Percentiles rank a stretch among this genome's conserved stretches.
These are phyloP conservation scores for Neonectria coccinea DNA, from an alignment of 2,329 filamentous ascomycete species.

Conservation along the genomic window DNA sequence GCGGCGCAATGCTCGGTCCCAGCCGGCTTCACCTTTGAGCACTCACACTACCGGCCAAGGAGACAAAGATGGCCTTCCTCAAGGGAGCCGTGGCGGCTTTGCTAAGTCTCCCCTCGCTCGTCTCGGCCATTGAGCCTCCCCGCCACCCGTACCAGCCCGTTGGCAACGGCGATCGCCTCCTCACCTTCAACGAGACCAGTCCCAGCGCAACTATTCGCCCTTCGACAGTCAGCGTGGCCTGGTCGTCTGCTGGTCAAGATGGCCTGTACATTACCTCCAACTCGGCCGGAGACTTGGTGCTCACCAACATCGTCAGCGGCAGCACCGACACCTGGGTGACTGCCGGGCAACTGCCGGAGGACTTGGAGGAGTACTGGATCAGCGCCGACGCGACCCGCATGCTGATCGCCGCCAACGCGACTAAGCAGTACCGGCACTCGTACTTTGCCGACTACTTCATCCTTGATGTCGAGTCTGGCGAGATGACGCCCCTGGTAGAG, in stretches of 20 bases:
- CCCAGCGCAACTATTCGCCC: conserved; percentile 59
- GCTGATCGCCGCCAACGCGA: conserved; percentile 73
- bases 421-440: conserved; percentile 75
- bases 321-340: conserved; percentile 68
- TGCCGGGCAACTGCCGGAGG: conserved; percentile 66
- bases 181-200: conserved; percentile 72
- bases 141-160: conserved; percentile 66
- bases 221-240: conserved; percentile 62
- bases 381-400: conserved; percentile 69
- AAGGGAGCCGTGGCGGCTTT: conserved; percentile 31
- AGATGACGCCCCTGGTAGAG: conserved; percentile 65
- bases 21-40: background rate
- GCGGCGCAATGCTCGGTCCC: background rate
- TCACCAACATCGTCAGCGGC: conserved; percentile 71
- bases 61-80: conserved; percentile 22
- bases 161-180: conserved; percentile 66
- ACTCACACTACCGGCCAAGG: background rate
- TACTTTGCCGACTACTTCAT: conserved; percentile 76
- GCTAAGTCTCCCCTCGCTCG: conserved; percentile 36
- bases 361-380: conserved; percentile 70
- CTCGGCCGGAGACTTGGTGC: conserved; percentile 64
- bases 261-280: conserved; percentile 70
- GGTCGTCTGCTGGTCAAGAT: conserved; percentile 69
- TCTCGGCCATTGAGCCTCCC: conserved; percentile 59
- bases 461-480: conserved; percentile 69